Conservation (phyloP, 2,329 filamentous ascomycete species). For the Cladosporium sp. region DNA sequence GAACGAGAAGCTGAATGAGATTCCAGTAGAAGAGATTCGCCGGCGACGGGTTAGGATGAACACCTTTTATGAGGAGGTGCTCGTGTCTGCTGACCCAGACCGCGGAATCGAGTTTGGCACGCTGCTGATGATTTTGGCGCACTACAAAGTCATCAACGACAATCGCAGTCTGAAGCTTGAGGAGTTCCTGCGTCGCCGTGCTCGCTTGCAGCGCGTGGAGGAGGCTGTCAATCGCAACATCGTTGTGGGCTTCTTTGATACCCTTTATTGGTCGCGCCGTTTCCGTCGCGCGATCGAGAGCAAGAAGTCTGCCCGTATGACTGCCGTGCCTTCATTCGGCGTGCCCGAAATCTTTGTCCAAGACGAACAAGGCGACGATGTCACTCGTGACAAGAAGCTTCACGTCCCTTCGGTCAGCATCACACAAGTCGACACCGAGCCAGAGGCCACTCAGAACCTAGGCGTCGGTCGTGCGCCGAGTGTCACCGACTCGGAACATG, state of each 20-base stretch:
- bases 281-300: slow-evolving; percentile 72
- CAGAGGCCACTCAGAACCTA: slow-evolving; percentile 4
- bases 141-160: slow-evolving; percentile 98
- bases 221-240: slow-evolving; percentile 87
- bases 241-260: slow-evolving; percentile 94
- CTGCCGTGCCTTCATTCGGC: slow-evolving; percentile 68
- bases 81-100: slow-evolving; percentile 86
- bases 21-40: slow-evolving; percentile 72
- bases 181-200: slow-evolving; percentile 86
- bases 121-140: slow-evolving; percentile 89
- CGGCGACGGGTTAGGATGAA: slow-evolving; percentile 76
- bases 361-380: slow-evolving; percentile 57
- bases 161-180: slow-evolving; percentile 93
- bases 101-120: slow-evolving; percentile 87
- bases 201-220: slow-evolving; percentile 86
- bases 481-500: slow-evolving; percentile 7
- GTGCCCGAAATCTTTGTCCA: slow-evolving; percentile 90
- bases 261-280: slow-evolving; percentile 76
- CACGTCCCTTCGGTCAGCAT: slow-evolving; percentile 27
- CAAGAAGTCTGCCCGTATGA: slow-evolving; percentile 72
- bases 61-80: slow-evolving; percentile 93
- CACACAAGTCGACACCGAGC: slow-evolving; percentile 24
- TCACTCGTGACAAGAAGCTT: slow-evolving; percentile 28
- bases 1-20: slow-evolving; percentile 64
- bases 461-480: slow-evolving; percentile 18